A percentile compares a stretch with the other conserved stretches of the same genome.
phyloP scores from a whole-genome alignment of 1,284 basidiomycete species.

The Cutaneotrichosporon sp. region DNA sequence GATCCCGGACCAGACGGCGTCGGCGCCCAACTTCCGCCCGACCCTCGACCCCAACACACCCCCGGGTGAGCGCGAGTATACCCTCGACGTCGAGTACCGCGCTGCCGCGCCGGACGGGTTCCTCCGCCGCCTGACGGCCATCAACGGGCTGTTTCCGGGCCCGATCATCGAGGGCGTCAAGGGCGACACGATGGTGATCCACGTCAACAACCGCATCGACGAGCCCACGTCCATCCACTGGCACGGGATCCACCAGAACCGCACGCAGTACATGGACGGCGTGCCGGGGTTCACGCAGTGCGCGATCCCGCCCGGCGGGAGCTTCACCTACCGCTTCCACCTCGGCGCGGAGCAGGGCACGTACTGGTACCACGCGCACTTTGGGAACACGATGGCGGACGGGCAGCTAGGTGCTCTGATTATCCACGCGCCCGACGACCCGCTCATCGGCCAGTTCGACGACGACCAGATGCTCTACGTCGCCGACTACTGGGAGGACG shows the following conservation, averaged over 20 bases:
- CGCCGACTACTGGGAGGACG: constrained; percentile 36
- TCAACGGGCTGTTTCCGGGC: constrained; percentile 26
- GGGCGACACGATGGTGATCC: constrained; percentile 35
- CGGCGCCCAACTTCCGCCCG: background rate
- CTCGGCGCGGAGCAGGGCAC: constrained; percentile 34
- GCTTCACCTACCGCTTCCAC: constrained; percentile 57
- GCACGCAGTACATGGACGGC: constrained; percentile 36
- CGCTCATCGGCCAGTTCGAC: constrained; percentile 29
- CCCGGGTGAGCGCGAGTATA: constrained; percentile 4
- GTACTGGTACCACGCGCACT: constrained; percentile 47
- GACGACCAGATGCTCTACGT: constrained; percentile 32
- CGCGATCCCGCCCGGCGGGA: constrained; percentile 58
- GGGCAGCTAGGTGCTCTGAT: constrained; percentile 36
- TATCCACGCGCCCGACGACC: constrained; percentile 33
- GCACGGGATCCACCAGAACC: constrained; percentile 41
- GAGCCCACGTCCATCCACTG: constrained; percentile 36
- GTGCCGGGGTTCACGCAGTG: constrained; percentile 54
- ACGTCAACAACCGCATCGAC: constrained; percentile 34
- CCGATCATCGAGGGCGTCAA: constrained; percentile 39
- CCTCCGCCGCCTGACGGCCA: constrained; percentile 16
- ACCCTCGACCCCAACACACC: background rate
- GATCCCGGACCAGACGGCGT: background rate
- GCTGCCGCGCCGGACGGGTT: constrained; percentile 17
- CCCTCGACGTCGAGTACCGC: constrained; percentile 10
- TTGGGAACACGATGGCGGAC: constrained; percentile 35